A percentile compares a stretch with the other conserved stretches of the same genome.
These are phyloP conservation scores for Malus sylvestris DNA, from an alignment of 306 rosid species.

Conservation along the genomic window DNA sequence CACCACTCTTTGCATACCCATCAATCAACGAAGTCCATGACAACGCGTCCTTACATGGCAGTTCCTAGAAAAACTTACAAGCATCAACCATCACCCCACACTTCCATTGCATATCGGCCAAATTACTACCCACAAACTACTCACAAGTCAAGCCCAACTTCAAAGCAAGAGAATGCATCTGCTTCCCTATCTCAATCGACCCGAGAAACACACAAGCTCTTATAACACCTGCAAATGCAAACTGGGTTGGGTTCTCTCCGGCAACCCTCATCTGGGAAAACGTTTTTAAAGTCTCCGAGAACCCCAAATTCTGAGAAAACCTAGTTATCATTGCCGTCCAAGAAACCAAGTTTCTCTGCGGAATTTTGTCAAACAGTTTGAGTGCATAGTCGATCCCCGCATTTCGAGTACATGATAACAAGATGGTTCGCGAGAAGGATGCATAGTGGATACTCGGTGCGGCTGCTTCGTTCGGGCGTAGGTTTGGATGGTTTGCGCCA, in stretches of 20 bases:
- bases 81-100: slow-evolving; percentile 31
- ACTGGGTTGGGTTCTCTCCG: slow-evolving; percentile 30
- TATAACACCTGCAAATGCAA: slow-evolving; percentile 44
- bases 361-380: slow-evolving; percentile 43
- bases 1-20: slow-evolving; percentile 46
- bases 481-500: slow-evolving; percentile 36
- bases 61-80: slow-evolving; percentile 45
- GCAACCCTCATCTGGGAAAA: slow-evolving; percentile 35
- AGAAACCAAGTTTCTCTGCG: slow-evolving; percentile 45
- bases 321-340: slow-evolving; percentile 53
- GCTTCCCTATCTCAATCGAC: slow-evolving; percentile 37
- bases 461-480: slow-evolving; percentile 40
- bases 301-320: slow-evolving; percentile 37
- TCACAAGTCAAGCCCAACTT: slow-evolving; percentile 36
- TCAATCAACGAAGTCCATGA: slow-evolving; percentile 44
- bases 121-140: slow-evolving; percentile 45
- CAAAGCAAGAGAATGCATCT: slow-evolving; percentile 41
- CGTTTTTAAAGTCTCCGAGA: slow-evolving; percentile 27
- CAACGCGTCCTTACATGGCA: slow-evolving; percentile 38
- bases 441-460: slow-evolving; percentile 24
- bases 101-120: slow-evolving; percentile 53
- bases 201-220: slow-evolving; percentile 40
- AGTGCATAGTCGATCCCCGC: slow-evolving; percentile 37
- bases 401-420: slow-evolving; percentile 38
- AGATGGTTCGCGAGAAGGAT: slow-evolving; percentile 42